Evolutionary conservation across 805 yeast species (phyloP).

Genomic region (Yamadazyma scolyti): DNA sequence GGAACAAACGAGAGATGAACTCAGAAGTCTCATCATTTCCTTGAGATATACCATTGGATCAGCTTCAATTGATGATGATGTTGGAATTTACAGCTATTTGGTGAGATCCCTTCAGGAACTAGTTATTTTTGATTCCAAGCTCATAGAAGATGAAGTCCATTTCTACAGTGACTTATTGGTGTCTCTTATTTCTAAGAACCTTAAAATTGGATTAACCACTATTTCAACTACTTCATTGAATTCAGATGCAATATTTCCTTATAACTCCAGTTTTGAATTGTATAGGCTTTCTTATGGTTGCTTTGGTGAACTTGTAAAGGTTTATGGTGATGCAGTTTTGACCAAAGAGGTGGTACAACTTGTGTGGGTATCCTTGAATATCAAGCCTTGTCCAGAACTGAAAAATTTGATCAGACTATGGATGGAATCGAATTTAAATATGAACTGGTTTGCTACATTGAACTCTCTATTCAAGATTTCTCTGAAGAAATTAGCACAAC

Average conservation of each 20-base stretch:
- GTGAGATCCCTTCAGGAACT: constrained; percentile 32
- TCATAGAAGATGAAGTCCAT: constrained; percentile 28
- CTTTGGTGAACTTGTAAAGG: constrained; percentile 55
- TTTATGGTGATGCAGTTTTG: constrained; percentile 44
- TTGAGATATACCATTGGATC: constrained; percentile 31
- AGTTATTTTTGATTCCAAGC: constrained; percentile 33
- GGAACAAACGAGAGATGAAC: constrained; percentile 13
- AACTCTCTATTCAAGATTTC: constrained; percentile 46
- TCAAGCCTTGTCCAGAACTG: constrained; percentile 45
- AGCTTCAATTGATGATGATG: constrained; percentile 21
- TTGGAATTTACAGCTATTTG: constrained; percentile 19
- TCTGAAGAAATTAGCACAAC: constrained; percentile 38
- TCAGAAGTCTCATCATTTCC: constrained; percentile 25
- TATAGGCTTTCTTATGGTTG: constrained; percentile 49
- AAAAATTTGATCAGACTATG: constrained; percentile 51
- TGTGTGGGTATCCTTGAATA: constrained; percentile 57
- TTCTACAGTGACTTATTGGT: constrained; percentile 26
- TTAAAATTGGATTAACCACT: constrained; percentile 31
- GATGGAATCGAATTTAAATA: constrained; percentile 49
- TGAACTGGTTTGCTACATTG: constrained; percentile 58
- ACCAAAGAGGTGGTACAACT: constrained; percentile 44
- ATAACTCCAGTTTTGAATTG: constrained; percentile 38
- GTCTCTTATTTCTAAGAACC: constrained; percentile 28
- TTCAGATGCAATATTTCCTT: constrained; percentile 40
- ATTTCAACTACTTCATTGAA: constrained; percentile 37